Conservation (phyloP, 2,329 filamentous ascomycete genomes). For the Albophoma yamanashiensis region DNA sequence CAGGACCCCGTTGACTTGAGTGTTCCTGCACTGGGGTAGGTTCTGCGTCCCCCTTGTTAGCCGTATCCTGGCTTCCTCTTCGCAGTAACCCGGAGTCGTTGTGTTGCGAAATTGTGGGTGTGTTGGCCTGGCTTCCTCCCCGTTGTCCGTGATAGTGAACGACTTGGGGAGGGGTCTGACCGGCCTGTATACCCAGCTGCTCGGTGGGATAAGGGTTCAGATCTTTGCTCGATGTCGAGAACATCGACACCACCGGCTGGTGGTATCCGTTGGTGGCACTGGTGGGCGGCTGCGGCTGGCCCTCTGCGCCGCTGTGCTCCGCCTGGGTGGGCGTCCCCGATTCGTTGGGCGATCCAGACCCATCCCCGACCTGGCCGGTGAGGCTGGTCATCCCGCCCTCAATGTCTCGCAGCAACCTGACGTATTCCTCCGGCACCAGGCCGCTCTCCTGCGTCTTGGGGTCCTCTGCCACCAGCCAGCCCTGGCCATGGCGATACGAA, state of each 20-base stretch:
- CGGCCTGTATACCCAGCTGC: constrained; percentile 49
- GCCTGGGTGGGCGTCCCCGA: constrained; percentile 51
- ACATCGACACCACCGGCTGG: constrained; percentile 56
- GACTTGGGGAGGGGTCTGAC: constrained; percentile 54
- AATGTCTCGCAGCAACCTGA: constrained; percentile 83
- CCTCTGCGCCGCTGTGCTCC: constrained; percentile 37
- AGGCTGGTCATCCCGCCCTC: constrained; percentile 77
- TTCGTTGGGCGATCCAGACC: constrained; percentile 41
- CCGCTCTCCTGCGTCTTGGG: constrained; percentile 90
- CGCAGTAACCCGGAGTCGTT: constrained; percentile 35
- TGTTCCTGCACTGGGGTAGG: constrained; percentile 25
- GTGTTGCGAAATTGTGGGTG: constrained; percentile 44
- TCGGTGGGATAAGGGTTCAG: constrained; percentile 58
- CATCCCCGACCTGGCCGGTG: constrained; percentile 48
- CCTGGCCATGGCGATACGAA: constrained; percentile 89
- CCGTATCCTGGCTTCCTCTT: constrained; percentile 37
- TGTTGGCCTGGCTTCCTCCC: constrained; percentile 57
- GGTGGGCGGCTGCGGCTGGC: constrained; percentile 35
- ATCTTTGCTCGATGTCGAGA: constrained; percentile 61
- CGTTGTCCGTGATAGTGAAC: constrained; percentile 58
- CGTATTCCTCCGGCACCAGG: constrained; percentile 92
- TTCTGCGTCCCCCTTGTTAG: constrained; percentile 26
- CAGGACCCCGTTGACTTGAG: constrained; percentile 1
- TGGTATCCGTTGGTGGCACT: constrained; percentile 51
- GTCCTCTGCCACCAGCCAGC: constrained; percentile 95